These are phyloP conservation scores for Alternaria sp. DNA, from an alignment of 2,329 filamentous ascomycete genomes.

Conservation along the genomic window DNA sequence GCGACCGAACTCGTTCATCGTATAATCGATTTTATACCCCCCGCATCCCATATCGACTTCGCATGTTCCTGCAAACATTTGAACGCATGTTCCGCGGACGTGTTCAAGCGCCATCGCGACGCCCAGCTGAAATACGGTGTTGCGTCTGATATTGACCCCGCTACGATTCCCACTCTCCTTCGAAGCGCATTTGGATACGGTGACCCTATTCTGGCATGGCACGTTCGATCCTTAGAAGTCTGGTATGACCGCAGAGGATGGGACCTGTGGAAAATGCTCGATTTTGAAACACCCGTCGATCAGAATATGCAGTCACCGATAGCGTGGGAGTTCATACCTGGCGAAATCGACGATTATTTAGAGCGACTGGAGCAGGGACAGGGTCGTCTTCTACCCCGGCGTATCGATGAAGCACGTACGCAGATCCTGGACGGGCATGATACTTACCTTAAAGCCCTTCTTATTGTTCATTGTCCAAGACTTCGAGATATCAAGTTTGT, in stretches of 20 bases:
- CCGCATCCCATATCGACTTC: conserved; percentile 19
- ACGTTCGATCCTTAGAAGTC: conserved; percentile 23
- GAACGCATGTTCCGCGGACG: conserved; percentile 3
- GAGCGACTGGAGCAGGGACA: conserved; percentile 6
- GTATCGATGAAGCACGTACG: conserved; percentile 3
- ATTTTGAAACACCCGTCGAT: conserved; percentile 7
- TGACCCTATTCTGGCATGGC: conserved; percentile 23
- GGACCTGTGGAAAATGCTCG: conserved; percentile 18
- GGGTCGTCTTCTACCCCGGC: not conserved
- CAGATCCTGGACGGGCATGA: conserved; percentile 18
- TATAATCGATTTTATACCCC: conserved; percentile 17
- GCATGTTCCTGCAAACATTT: conserved; percentile 21
- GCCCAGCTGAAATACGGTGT: conserved; percentile 21
- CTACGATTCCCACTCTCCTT: conserved; percentile 19
- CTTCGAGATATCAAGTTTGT: conserved; percentile 20
- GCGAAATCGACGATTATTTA: conserved; percentile 14
- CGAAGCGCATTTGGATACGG: conserved; percentile 18
- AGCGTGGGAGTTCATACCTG: conserved; percentile 8
- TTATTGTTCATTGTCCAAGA: conserved; percentile 18
- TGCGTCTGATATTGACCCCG: conserved; percentile 20
- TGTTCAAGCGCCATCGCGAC: conserved; percentile 20
- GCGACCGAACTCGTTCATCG: conserved; percentile 13
- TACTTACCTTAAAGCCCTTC: conserved; percentile 17
- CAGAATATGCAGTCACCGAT: conserved; percentile 3
- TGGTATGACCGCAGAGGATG: conserved; percentile 23